phyloP scores from a whole-genome alignment of 2,329 filamentous ascomycete species.

The Teratosphaeria destructans region DNA sequence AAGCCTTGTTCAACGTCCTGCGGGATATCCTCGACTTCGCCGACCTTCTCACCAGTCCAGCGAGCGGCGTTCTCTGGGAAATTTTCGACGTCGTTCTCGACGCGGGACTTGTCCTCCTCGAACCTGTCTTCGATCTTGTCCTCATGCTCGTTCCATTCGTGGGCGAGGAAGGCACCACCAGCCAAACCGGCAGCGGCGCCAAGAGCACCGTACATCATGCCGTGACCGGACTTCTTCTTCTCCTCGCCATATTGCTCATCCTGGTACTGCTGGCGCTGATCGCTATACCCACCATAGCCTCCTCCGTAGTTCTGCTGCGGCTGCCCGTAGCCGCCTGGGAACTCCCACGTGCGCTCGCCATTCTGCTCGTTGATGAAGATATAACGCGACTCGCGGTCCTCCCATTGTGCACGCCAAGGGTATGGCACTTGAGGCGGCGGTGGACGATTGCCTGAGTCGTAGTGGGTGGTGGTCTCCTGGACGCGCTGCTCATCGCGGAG shows the following conservation, averaged over 20 bases:
- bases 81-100: conserved; percentile 27
- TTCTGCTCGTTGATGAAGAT: conserved; percentile 39
- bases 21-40: conserved; percentile 31
- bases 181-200: conserved; percentile 33
- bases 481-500: background rate
- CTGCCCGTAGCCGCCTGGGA: conserved; percentile 19
- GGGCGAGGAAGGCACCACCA: conserved; percentile 35
- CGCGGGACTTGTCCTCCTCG: conserved; percentile 20
- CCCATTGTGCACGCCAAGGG: conserved; percentile 38
- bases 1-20: conserved; percentile 23
- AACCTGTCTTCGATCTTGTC: conserved; percentile 18
- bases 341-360: conserved; percentile 33
- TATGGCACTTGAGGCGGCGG: conserved; percentile 27
- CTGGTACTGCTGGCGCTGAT: background rate
- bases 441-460: conserved; percentile 5
- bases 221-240: conserved; percentile 20
- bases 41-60: conserved; percentile 33
- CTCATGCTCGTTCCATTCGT: conserved; percentile 32
- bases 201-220: conserved; percentile 28
- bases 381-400: conserved; percentile 31
- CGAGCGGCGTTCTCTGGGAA: conserved; percentile 34
- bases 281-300: conserved; percentile 11
- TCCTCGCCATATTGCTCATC: conserved; percentile 9
- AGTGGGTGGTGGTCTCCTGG: conserved; percentile 4
- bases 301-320: conserved; percentile 12